Evolutionary conservation across 1,139 yeast genomes (phyloP).

Genomic region (Debaryomyces fabryi): DNA sequence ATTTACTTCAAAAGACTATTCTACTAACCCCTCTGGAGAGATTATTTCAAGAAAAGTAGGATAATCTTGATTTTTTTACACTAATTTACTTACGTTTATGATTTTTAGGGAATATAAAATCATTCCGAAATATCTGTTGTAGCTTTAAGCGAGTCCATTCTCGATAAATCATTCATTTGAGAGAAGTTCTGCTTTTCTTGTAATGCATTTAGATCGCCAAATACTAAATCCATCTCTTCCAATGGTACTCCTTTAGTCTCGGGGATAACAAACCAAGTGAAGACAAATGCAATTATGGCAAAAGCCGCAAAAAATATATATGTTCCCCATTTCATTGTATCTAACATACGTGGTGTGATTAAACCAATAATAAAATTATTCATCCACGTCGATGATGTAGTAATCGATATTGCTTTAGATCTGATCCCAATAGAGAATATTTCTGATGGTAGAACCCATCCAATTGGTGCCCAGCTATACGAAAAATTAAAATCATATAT

Average conservation of each 20-base stretch:
- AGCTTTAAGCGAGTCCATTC: not conserved
- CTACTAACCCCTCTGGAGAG: too few relatives aligned
- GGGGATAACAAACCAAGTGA: conserved; percentile 26
- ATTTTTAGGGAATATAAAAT: not conserved
- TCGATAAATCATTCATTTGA: not conserved
- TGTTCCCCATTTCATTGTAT: conserved; percentile 29
- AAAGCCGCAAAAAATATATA: conserved; percentile 32
- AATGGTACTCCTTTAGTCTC: conserved; percentile 35
- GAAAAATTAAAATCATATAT: conserved; percentile 33
- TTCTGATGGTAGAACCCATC: conserved; percentile 53
- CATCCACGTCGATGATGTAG: conserved; percentile 42
- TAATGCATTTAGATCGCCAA: conserved; percentile 18
- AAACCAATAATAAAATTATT: conserved; percentile 37
- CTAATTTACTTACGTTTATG: too few relatives aligned
- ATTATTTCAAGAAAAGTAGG: too few relatives aligned
- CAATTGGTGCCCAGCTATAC: conserved; percentile 35
- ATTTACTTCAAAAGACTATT: too few relatives aligned
- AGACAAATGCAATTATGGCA: conserved; percentile 24
- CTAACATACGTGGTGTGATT: conserved; percentile 28
- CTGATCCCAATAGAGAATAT: conserved; percentile 25
- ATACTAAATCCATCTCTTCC: conserved; percentile 29
- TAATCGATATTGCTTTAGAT: conserved; percentile 30
- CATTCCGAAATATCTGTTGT: not conserved
- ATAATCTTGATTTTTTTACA: too few relatives aligned
- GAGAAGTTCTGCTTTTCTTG: conserved; percentile 5